These are phyloP conservation scores for Solanum acaule DNA, from an alignment of 257 asterid genomes.

Conservation along the genomic window DNA sequence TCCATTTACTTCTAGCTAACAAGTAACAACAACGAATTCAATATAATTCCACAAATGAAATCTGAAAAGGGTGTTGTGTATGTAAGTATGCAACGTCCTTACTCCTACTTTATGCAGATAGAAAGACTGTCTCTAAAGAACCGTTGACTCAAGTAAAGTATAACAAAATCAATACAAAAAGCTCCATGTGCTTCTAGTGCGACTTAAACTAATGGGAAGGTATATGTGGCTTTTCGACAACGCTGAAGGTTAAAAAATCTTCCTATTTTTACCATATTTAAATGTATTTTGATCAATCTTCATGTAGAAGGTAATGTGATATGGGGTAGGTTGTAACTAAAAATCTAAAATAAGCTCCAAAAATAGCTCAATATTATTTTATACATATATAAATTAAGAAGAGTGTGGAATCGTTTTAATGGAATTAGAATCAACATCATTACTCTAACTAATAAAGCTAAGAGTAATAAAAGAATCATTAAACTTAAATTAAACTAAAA, in stretches of 20 bases:
- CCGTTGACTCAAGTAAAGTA: neutral
- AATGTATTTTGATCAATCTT: neutral
- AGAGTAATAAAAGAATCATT: neutral
- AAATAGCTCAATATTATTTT: too few relatives aligned
- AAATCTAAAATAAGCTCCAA: neutral
- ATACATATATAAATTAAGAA: neutral
- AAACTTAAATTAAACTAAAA: neutral
- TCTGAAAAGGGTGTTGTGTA: too few relatives aligned
- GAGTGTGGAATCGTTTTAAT: neutral
- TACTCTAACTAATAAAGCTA: neutral
- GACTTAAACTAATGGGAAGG: neutral
- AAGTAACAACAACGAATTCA: neutral
- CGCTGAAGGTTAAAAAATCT: neutral
- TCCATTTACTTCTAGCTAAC: neutral
- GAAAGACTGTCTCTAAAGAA: neutral
- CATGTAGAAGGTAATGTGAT: neutral
- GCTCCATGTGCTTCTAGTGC: neutral
- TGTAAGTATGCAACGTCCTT: neutral
- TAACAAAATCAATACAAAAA: neutral
- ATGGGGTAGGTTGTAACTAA: neutral
- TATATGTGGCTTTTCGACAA: neutral
- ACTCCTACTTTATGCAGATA: too few relatives aligned
- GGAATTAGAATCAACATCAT: neutral
- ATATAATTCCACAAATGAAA: too few relatives aligned
- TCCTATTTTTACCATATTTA: neutral